A percentile compares a stretch with the other conserved stretches of the same genome.
These are phyloP conservation scores for Dysphania ambrosioides DNA, from an alignment of 148 eudicot genomes.

Conservation along the genomic window DNA sequence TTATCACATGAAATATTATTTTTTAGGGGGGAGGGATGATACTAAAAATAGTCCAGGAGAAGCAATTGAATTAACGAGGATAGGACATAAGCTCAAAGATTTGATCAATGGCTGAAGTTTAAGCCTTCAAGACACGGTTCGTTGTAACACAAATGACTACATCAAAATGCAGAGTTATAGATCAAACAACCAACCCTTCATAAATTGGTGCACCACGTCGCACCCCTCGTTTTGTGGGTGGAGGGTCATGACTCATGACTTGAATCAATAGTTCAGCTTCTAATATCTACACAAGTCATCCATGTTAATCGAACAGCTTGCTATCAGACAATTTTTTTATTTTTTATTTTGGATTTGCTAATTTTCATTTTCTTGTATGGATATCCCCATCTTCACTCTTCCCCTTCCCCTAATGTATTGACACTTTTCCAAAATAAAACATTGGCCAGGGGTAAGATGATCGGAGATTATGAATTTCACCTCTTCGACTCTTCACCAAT, in stretches of 20 bases:
- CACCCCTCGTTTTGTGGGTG: constrained; percentile 11
- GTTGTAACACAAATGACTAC: neutral
- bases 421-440: neutral
- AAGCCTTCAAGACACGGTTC: neutral
- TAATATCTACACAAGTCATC: neutral
- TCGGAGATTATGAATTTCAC: neutral
- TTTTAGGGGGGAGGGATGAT: neutral
- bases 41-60: neutral
- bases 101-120: neutral
- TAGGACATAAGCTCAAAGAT: neutral
- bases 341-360: too few species aligned
- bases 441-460: neutral
- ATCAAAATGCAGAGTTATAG: constrained; percentile 7
- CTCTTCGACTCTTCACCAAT: constrained; percentile 27
- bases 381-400: neutral
- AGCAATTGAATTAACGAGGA: neutral
- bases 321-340: too few species aligned
- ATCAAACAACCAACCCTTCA: neutral
- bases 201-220: constrained; percentile 22
- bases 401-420: neutral
- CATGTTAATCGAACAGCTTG: too few species aligned
- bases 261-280: neutral
- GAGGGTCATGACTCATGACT: neutral
- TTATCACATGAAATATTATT: neutral
- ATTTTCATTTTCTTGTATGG: neutral